Conservation (phyloP, 83 land plant species). For the Thuja plicata region DNA sequence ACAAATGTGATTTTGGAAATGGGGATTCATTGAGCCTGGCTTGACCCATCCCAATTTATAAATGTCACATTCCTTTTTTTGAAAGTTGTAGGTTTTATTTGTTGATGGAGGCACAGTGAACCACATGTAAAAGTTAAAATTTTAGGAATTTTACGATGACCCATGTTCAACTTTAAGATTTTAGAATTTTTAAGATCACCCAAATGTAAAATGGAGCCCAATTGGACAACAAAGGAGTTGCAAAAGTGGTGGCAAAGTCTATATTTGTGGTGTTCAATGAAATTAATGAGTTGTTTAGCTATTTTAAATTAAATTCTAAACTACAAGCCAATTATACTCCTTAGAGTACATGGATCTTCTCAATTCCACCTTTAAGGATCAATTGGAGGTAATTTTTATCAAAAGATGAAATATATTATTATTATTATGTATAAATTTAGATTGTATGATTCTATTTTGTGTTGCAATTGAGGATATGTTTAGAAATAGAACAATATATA, state of each 20-base stretch:
- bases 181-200: too few relatives aligned
- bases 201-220: background rate
- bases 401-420: background rate
- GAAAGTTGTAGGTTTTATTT: too few relatives aligned
- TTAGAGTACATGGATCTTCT: constrained; percentile 26
- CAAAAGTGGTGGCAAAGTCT: constrained; percentile 30
- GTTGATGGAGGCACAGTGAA: too few relatives aligned
- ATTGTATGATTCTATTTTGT: background rate
- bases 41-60: too few relatives aligned
- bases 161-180: too few relatives aligned
- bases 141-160: too few relatives aligned
- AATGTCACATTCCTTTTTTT: too few relatives aligned
- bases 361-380: constrained; percentile 17
- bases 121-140: too few relatives aligned
- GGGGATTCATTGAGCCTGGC: too few relatives aligned
- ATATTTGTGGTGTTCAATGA: constrained; percentile 40
- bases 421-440: too few relatives aligned
- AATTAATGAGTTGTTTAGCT: constrained; percentile 44
- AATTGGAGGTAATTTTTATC: constrained; percentile 24
- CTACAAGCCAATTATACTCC: constrained; percentile 19
- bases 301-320: constrained; percentile 21
- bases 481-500: too few relatives aligned
- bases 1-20: too few relatives aligned
- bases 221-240: constrained; percentile 20
- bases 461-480: background rate